Base-by-base conservation (phyloP, 371 early-diverging fungal genomes). In the Mucor saturninus region DNA sequence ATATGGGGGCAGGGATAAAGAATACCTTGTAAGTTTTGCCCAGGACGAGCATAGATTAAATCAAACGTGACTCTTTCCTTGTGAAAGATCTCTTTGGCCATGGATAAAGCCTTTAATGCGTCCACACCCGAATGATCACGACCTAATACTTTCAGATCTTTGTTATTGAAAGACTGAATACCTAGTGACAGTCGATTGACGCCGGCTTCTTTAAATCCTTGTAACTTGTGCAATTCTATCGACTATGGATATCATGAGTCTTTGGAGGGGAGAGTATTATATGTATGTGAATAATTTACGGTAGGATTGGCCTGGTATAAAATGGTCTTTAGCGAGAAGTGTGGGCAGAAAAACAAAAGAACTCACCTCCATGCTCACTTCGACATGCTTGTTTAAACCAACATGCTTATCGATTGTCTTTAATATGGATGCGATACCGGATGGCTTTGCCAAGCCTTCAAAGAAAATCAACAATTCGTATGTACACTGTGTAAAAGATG, bases 181-280 rank as follows among this genome's bases (percentile, higher is more conserved):
- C 95, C 95, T 5, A 95, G 65, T 1, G 93, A 93, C 9, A 92
- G 71, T 35, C 96, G 84, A 57, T 88, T 95, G 68, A 95, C 72
- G 0, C 96, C 96, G 1, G 88, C 84, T 4, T 61, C 58, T 30
- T 72, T 77, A 53, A 90, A 88, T 0, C 42, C 62, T 45, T 59
- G 54, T 2, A 93, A 58, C 37, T 71, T 71, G 1, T 56, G 57
- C 5, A 69, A 54, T 46, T 86, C 85, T 6, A 86, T 64, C 0
- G 87, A 86, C 85, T 86, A 10, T 6, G 4, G 6, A 13, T 9
- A 10, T 9, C n/a, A 4, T 42, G 10, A 13, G 10, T 11, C n/a
- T 42, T 42, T 46, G 21, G 46, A 5, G 26, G 8, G 9, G 6
- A 21, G 21, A 46, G 21, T 46, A 21, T 42, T n/a, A 21, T 8